Conservation (phyloP, 2,329 filamentous ascomycete genomes). For the Clonostachys chloroleuca region DNA sequence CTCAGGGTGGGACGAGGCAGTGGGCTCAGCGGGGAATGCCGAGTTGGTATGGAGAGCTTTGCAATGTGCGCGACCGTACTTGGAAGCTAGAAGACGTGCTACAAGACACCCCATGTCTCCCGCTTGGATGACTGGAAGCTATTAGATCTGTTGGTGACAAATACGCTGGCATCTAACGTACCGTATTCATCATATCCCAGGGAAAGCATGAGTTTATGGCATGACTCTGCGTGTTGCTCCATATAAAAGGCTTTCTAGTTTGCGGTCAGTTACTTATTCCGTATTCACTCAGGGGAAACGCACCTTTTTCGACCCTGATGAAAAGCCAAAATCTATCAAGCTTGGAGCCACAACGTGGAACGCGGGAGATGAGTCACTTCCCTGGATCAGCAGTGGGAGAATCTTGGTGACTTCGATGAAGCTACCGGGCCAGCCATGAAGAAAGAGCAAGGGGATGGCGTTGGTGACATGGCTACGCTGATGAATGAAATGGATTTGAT, state of each 20-base stretch:
- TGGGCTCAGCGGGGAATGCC: neutral
- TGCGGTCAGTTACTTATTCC: too few relatives aligned
- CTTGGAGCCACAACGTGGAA: neutral
- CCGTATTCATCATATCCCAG: neutral
- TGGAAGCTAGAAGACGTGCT: neutral
- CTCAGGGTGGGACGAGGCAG: neutral
- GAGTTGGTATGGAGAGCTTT: neutral
- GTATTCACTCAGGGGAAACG: too few relatives aligned
- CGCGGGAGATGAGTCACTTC: slow-evolving; percentile 1
- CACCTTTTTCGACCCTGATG: neutral
- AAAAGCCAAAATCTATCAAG: neutral
- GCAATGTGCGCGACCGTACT: neutral
- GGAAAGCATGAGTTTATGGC: neutral
- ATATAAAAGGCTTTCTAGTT: neutral
- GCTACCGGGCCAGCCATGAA: neutral
- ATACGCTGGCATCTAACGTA: neutral
- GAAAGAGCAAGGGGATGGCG: neutral
- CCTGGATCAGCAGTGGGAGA: neutral
- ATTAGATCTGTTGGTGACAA: neutral
- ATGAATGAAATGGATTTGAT: neutral
- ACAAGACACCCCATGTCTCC: neutral
- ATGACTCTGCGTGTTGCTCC: neutral
- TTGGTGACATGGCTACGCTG: neutral
- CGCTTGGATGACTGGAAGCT: neutral
- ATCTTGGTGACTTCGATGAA: neutral